Base-by-base conservation (phyloP, 2,329 filamentous ascomycete genomes). In the Hypoxylon sp. region DNA sequence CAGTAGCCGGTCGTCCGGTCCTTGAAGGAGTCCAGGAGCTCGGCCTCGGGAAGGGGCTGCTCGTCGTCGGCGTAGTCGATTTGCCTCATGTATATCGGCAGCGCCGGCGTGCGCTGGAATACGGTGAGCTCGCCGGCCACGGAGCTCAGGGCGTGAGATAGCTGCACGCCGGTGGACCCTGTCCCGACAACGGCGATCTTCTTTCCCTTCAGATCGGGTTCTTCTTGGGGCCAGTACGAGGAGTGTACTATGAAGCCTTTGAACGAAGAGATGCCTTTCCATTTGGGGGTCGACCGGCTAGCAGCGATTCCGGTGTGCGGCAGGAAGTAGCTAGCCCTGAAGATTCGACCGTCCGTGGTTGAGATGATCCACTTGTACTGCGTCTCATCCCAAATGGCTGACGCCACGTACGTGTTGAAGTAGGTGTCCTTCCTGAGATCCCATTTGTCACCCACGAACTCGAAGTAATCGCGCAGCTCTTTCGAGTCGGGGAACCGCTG, bases 101-200 rank as follows among this genome's bases (percentile, higher is more conserved):
- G 71, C 51, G 88, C 89, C 0, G 86, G 86, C 1, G 84, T 88
- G 7, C 86, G 78, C 61, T 88, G 84, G 66, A 88, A 87, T 25
- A 89, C 81, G 2, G 70, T 77, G 16, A 89, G 57, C 1, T 78
- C 68, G 4, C 72, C 75, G 0, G 78, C 82, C 8, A 74, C 64
- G 2, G 78, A 78, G 2, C 77, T 80, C 67, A 79, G 80, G 43
- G 82, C 83, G 57, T 89, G 85, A 0, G 79, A 76, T 31, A 86
- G 79, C 59, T 88, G 85, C 1, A 88, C 78, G 1, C 84, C 85
- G 0, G 82, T 82, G 0, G 84, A 81, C 1, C 85, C 85, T 0
- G 83, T 87, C 8, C 86, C 85, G 23, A 88, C 80, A 47, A 88
- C 77, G 11, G 78, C 84, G 40, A 82, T 78, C 12, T 78, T 75